Evolutionary conservation across 768 basidiomycete genomes (phyloP).

Genomic region (Cytidiella melzeri): DNA sequence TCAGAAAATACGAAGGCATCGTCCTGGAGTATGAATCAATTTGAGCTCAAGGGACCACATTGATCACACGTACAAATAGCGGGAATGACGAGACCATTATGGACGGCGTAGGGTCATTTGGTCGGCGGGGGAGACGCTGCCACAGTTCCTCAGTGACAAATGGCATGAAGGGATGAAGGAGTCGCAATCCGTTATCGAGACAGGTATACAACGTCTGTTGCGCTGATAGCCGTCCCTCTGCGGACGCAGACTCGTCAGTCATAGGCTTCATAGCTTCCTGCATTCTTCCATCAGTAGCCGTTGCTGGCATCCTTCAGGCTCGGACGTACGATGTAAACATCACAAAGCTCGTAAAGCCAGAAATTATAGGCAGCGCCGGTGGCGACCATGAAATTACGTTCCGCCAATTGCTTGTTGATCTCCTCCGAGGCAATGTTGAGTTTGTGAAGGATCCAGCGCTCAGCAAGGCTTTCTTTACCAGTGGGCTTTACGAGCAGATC

Average conservation of each 20-base stretch:
- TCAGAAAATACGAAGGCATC: conserved; percentile 53
- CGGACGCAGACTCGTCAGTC: conserved; percentile 72
- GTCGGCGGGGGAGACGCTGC: conserved; percentile 88
- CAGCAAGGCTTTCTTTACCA: conserved; percentile 86
- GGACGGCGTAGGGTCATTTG: conserved; percentile 74
- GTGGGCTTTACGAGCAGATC: conserved; percentile 54
- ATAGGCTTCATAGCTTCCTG: conserved; percentile 99
- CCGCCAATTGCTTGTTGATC: conserved; percentile 66
- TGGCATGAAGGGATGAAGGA: conserved; percentile 98
- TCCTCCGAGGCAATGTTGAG: conserved; percentile 76
- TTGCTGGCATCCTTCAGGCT: neutral
- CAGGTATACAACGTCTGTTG: conserved; percentile 96
- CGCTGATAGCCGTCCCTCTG: conserved; percentile 65
- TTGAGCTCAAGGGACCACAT: neutral
- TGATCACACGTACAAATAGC: conserved; percentile 48
- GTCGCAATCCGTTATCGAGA: conserved; percentile 81
- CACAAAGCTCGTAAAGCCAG: conserved; percentile 99
- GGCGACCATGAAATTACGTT: conserved; percentile 90
- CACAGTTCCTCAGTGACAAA: conserved; percentile 98
- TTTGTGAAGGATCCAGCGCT: conserved; percentile 94
- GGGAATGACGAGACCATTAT: conserved; percentile 92
- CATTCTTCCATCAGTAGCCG: conserved; percentile 5
- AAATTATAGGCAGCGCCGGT: conserved; percentile 84
- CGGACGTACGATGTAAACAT: conserved; percentile 86
- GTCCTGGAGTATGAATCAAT: conserved; percentile 38